A percentile compares a stretch with the other conserved stretches of the same genome.
Evolutionary conservation across 108 stramenopile genomes (phyloP).

Genomic region (Bacterosira constricta): DNA sequence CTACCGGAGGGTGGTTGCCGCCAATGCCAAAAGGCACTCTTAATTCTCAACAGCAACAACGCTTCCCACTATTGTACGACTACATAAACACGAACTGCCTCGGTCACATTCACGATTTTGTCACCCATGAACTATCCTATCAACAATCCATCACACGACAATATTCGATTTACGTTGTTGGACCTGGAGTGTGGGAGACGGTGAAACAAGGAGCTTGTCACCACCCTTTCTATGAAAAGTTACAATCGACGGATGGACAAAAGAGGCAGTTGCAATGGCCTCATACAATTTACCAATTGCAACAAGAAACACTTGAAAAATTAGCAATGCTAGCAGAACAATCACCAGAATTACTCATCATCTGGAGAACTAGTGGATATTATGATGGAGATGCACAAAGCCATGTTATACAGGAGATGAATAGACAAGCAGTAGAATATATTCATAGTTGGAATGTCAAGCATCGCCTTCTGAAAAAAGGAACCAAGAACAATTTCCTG

Average conservation of each 20-base stretch:
- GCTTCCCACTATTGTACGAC: background rate
- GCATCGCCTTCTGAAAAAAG: background rate
- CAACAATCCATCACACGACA: background rate
- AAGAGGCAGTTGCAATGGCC: background rate
- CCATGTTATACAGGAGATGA: background rate
- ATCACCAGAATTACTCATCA: background rate
- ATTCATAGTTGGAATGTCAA: background rate
- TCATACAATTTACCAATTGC: background rate
- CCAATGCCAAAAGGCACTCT: background rate
- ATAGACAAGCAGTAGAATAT: background rate
- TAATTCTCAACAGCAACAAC: background rate
- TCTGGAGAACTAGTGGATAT: background rate
- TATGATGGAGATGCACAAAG: background rate
- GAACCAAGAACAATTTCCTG: background rate
- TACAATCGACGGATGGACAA: background rate
- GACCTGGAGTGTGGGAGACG: slow-evolving; percentile 9
- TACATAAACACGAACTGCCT: slow-evolving; percentile 6
- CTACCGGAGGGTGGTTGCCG: slow-evolving; percentile 2
- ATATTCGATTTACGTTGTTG: slow-evolving; percentile 2
- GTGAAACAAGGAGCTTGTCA: slow-evolving; percentile 1
- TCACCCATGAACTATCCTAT: background rate
- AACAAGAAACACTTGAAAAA: background rate
- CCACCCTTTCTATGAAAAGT: background rate
- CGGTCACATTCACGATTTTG: slow-evolving; percentile 5
- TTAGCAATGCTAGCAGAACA: background rate